Percentiles rank a stretch among this genome's conserved stretches.
Conservation (phyloP, 148 eudicot species). For the Vaccinium myrtillus region DNA sequence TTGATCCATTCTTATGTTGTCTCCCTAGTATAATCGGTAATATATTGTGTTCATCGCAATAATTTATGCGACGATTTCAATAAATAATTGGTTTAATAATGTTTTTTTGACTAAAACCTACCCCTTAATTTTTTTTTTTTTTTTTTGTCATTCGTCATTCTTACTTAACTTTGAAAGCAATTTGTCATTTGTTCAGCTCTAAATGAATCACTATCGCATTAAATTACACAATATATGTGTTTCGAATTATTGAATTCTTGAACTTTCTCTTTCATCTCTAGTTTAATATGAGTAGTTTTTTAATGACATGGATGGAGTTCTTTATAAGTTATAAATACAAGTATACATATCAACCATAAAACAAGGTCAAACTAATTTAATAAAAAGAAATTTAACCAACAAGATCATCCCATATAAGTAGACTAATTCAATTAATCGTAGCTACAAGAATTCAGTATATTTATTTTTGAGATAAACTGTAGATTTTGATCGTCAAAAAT, state of each 20-base stretch:
- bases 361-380: neutral
- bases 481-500: neutral
- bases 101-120: neutral
- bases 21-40: neutral
- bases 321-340: neutral
- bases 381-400: too few species aligned
- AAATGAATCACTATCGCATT: neutral
- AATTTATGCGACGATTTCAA: neutral
- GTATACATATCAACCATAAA: neutral
- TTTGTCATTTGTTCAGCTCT: neutral
- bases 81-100: neutral
- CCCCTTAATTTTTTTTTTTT: neutral
- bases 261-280: neutral
- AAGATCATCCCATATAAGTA: too few species aligned
- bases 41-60: neutral
- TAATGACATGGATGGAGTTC: neutral
- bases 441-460: neutral
- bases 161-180: neutral
- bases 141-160: too few species aligned
- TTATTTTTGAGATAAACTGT: neutral
- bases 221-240: neutral
- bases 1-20: neutral
- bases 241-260: neutral
- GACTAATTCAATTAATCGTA: neutral
- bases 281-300: neutral